A percentile compares a stretch with the other conserved stretches of the same genome.
These are phyloP conservation scores for Protomyces gravidus DNA, from an alignment of 1,139 yeast species.

Conservation along the genomic window DNA sequence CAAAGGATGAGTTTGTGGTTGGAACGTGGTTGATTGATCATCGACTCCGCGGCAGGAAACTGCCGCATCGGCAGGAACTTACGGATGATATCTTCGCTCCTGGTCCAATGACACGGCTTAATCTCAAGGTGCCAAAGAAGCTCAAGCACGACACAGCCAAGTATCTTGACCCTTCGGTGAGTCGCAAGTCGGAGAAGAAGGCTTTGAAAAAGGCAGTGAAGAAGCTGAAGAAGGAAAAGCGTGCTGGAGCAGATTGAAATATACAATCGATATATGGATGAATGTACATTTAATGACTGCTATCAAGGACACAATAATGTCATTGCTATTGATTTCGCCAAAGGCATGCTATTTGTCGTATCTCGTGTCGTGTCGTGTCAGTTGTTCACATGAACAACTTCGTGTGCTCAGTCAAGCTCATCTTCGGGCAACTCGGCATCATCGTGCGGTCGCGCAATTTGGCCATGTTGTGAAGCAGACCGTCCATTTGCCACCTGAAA, in stretches of 20 bases:
- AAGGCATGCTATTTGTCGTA: no score
- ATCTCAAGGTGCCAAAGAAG: slow-evolving; percentile 14
- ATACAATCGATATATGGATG: not conserved
- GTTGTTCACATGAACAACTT: no score
- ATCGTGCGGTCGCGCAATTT: no score
- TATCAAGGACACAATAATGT: no score
- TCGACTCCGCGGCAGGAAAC: slow-evolving; percentile 83
- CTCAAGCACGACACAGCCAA: slow-evolving; percentile 24
- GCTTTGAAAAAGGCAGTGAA: slow-evolving; percentile 2
- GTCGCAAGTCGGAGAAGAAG: slow-evolving; percentile 1
- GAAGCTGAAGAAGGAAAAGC: not conserved
- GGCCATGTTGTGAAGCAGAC: no score
- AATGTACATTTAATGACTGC: no score
- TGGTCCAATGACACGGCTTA: slow-evolving; percentile 18
- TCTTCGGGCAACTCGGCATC: not conserved
- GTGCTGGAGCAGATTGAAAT: not conserved
- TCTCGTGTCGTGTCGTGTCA: no score
- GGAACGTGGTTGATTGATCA: slow-evolving; percentile 98
- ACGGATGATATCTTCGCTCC: slow-evolving; percentile 23
- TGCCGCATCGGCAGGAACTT: slow-evolving; percentile 54
- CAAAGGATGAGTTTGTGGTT: slow-evolving; percentile 73
- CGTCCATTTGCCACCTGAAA: not conserved
- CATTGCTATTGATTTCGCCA: no score
- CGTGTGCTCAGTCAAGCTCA: not conserved
- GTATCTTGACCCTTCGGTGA: slow-evolving; percentile 3